A percentile compares a stretch with the other conserved stretches of the same genome.
Evolutionary conservation across 2,329 filamentous ascomycete genomes (phyloP).

Genomic region (Beauveria bassiana): DNA sequence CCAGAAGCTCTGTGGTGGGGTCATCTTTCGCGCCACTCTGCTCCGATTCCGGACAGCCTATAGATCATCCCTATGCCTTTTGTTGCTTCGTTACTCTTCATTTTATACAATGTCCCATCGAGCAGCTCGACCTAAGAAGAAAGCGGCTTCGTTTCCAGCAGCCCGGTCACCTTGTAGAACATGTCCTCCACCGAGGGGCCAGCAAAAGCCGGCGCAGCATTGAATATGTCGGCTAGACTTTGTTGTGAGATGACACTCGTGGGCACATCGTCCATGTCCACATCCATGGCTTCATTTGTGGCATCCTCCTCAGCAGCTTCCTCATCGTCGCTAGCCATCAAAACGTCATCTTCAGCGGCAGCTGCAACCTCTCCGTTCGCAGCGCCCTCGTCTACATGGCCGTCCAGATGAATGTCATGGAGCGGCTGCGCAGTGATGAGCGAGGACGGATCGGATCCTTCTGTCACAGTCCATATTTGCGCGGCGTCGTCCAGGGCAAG

Average conservation of each 20-base stretch:
- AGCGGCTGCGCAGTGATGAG: slow-evolving; percentile 47
- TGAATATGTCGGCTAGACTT: slow-evolving; percentile 62
- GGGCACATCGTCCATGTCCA: slow-evolving; percentile 43
- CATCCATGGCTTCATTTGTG: slow-evolving; percentile 35
- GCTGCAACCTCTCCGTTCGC: slow-evolving; percentile 22
- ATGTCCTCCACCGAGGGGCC: slow-evolving; percentile 66
- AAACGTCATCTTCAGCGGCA: slow-evolving; percentile 28
- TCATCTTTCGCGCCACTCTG: background rate
- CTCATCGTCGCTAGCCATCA: slow-evolving; percentile 35
- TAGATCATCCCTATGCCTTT: slow-evolving; percentile 12
- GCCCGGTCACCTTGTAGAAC: slow-evolving; percentile 61
- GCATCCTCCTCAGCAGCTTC: slow-evolving; percentile 26
- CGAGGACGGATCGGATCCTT: slow-evolving; percentile 48
- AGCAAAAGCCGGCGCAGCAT: slow-evolving; percentile 59
- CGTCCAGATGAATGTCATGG: slow-evolving; percentile 44
- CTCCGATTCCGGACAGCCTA: background rate
- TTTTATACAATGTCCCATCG: background rate
- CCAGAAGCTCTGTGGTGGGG: background rate
- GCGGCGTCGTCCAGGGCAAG: slow-evolving; percentile 68
- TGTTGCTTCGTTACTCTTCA: background rate
- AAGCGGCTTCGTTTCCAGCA: slow-evolving; percentile 50
- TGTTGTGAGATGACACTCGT: slow-evolving; percentile 59
- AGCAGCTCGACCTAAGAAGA: slow-evolving; percentile 12
- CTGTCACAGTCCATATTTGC: slow-evolving; percentile 57
- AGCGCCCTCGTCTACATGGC: slow-evolving; percentile 15